Conservation (phyloP, 2,329 filamentous ascomycete species). For the Elsinoe batatas region DNA sequence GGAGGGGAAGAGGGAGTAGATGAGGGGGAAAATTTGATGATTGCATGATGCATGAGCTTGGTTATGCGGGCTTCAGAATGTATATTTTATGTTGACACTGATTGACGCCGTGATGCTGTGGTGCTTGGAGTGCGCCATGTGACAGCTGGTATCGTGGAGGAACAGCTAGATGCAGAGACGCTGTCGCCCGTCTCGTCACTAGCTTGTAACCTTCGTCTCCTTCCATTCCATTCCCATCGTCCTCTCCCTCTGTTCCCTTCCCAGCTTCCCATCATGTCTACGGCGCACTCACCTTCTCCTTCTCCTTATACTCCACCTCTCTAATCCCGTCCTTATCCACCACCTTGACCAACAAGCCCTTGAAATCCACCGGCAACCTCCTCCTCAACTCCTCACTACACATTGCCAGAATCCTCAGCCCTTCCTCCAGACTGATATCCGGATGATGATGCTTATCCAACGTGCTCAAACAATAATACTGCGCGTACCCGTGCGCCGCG, state of each 20-base stretch:
- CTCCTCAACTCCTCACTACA: slow-evolving; percentile 97
- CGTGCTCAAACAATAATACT: slow-evolving; percentile 98
- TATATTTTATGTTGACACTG: background rate
- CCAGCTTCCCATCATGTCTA: background rate
- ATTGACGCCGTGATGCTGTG: background rate
- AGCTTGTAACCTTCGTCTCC: background rate
- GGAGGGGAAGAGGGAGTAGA: background rate
- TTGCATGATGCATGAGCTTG: background rate
- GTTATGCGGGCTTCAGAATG: background rate
- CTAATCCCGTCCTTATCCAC: slow-evolving; percentile 88
- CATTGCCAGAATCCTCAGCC: slow-evolving; percentile 84
- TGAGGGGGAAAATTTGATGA: background rate
- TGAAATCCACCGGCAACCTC: slow-evolving; percentile 96
- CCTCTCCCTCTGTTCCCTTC: background rate
- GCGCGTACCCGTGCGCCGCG: slow-evolving; percentile 94
- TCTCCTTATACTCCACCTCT: slow-evolving; percentile 75
- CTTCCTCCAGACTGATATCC: slow-evolving; percentile 79
- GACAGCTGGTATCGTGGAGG: background rate
- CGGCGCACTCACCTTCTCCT: slow-evolving; percentile 20
- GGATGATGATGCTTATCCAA: slow-evolving; percentile 98
- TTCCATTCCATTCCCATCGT: background rate
- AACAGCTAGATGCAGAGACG: background rate
- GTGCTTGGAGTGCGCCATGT: background rate
- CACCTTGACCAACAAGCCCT: slow-evolving; percentile 80
- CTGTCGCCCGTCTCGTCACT: background rate